These are phyloP conservation scores for Diaporthe amygdali DNA, from an alignment of 2,329 filamentous ascomycete species.

Conservation along the genomic window DNA sequence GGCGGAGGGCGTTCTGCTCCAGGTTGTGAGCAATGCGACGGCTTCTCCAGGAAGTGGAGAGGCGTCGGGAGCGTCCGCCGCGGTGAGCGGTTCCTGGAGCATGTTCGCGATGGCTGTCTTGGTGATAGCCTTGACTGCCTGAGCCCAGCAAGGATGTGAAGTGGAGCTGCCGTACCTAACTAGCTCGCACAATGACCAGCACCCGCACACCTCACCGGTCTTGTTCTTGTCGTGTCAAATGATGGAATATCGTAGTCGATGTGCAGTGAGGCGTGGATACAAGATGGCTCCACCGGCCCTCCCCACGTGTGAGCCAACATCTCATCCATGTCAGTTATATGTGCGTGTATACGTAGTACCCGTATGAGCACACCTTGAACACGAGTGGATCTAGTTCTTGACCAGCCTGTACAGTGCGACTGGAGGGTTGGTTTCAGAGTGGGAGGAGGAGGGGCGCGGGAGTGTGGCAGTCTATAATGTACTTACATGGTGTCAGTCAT, in stretches of 20 bases:
- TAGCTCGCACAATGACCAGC: background rate
- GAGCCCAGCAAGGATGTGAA: background rate
- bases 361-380: background rate
- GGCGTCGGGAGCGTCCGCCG: background rate
- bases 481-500: too few relatives aligned
- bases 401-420: background rate
- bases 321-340: background rate
- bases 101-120: background rate
- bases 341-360: background rate
- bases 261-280: too few relatives aligned
- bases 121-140: background rate
- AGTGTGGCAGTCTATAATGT: too few relatives aligned
- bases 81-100: background rate
- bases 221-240: background rate
- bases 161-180: background rate
- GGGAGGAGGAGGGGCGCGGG: too few relatives aligned
- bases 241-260: background rate
- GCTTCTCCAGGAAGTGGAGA: background rate
- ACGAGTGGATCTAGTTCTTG: background rate
- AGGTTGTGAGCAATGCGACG: conserved; percentile 25
- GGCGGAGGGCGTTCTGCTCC: conserved; percentile 39
- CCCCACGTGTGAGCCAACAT: background rate
- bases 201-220: background rate
- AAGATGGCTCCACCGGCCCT: too few relatives aligned
- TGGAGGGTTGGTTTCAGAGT: background rate